phyloP scores from a whole-genome alignment of 1,284 basidiomycete genomes.

The Sphagnurus paluster region DNA sequence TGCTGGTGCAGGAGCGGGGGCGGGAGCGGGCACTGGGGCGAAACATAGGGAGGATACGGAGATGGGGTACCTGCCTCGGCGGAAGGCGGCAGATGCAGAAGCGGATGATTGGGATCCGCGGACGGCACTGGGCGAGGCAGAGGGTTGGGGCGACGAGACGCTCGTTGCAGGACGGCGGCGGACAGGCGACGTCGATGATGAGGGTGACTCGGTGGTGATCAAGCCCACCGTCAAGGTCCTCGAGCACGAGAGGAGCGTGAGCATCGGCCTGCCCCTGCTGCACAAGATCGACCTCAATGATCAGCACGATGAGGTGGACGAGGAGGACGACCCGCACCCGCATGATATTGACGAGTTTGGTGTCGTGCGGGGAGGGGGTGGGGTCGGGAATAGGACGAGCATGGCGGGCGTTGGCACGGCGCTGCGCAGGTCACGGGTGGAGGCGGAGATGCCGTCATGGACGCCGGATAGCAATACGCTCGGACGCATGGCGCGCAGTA shows the following conservation, averaged over 20 bases:
- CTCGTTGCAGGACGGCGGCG: conserved; percentile 18
- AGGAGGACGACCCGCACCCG: neutral
- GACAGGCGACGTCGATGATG: neutral
- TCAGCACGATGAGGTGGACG: neutral
- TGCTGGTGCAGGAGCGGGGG: neutral
- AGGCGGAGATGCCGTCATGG: no score
- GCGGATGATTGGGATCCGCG: conserved; percentile 23
- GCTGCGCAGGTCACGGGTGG: conserved; percentile 27
- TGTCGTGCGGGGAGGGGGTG: neutral
- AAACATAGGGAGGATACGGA: conserved; percentile 22
- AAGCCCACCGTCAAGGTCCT: neutral
- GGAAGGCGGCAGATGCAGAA: conserved; percentile 8
- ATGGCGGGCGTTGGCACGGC: conserved; percentile 49
- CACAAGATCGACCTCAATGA: conserved; percentile 27
- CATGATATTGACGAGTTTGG: conserved; percentile 28
- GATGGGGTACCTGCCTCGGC: conserved; percentile 20
- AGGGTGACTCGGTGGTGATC: neutral
- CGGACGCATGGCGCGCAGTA: no score
- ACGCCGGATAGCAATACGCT: no score
- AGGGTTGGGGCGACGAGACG: conserved; percentile 22
- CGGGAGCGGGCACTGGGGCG: neutral
- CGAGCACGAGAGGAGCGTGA: conserved; percentile 25
- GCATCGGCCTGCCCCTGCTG: conserved; percentile 33
- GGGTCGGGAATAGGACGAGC: conserved; percentile 18
- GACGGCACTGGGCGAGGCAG: conserved; percentile 20